Percentiles rank a stretch among this genome's conserved stretches.
phyloP scores from a whole-genome alignment of 1,284 basidiomycete species.

The Earliella scabrosa region DNA sequence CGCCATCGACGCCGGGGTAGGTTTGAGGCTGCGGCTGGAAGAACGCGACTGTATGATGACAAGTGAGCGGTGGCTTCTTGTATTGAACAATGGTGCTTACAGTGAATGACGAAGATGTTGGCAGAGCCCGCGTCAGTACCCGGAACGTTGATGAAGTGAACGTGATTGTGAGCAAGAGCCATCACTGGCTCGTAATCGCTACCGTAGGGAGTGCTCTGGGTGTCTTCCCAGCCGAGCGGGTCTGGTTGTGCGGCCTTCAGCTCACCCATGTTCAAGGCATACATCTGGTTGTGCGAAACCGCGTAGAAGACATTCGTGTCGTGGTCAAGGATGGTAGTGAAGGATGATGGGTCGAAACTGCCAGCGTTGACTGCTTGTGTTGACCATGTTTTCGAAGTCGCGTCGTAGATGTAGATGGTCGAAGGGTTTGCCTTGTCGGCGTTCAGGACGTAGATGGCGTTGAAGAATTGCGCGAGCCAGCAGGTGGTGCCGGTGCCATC shows the following conservation, averaged over 20 bases:
- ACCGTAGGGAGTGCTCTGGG: constrained; percentile 57
- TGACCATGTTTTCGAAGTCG: constrained; percentile 64
- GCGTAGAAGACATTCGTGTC: constrained; percentile 88
- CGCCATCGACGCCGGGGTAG: constrained; percentile 53
- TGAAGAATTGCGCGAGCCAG: constrained; percentile 76
- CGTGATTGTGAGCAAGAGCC: constrained; percentile 80
- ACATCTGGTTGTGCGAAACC: constrained; percentile 62
- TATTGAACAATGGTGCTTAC: too few species aligned
- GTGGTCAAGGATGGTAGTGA: constrained; percentile 79
- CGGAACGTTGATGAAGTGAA: constrained; percentile 81
- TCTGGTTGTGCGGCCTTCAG: constrained; percentile 61
- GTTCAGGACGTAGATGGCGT: constrained; percentile 81
- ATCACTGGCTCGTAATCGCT: constrained; percentile 70
- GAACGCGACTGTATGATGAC: constrained; percentile 60
- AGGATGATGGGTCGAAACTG: constrained; percentile 58
- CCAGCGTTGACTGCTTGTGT: constrained; percentile 57
- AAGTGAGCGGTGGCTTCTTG: too few species aligned
- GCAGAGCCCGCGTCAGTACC: constrained; percentile 66
- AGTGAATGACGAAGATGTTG: constrained; percentile 88
- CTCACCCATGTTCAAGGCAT: constrained; percentile 66
- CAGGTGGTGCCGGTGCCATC: constrained; percentile 69
- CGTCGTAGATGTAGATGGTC: constrained; percentile 72
- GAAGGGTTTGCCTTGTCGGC: constrained; percentile 71
- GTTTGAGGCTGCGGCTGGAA: constrained; percentile 79
- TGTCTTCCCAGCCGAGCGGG: constrained; percentile 65